phyloP scores from a whole-genome alignment of 768 basidiomycete genomes.

The Pleurotus djamor region DNA sequence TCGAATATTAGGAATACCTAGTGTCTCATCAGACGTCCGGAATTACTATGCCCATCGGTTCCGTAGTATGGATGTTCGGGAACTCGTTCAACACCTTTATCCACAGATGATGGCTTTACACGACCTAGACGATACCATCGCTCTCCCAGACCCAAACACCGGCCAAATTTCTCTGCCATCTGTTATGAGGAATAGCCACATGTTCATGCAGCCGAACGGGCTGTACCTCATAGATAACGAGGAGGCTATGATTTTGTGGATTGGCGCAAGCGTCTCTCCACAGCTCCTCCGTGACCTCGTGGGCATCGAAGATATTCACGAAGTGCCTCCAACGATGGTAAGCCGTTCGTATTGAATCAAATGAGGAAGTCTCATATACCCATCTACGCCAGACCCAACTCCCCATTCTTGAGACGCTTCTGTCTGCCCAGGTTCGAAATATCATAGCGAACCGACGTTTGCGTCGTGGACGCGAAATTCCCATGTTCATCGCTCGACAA shows the following conservation, averaged over 20 bases:
- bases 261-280: slow-evolving; percentile 80
- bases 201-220: slow-evolving; percentile 87
- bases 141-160: slow-evolving; percentile 59
- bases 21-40: slow-evolving; percentile 92
- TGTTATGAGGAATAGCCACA: slow-evolving; percentile 79
- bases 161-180: slow-evolving; percentile 68
- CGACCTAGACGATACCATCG: slow-evolving; percentile 69
- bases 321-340: slow-evolving; percentile 71
- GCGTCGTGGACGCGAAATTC: slow-evolving; percentile 50
- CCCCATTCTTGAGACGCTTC: slow-evolving; percentile 65
- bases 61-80: slow-evolving; percentile 64
- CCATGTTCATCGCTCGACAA: slow-evolving; percentile 81
- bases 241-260: slow-evolving; percentile 85
- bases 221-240: slow-evolving; percentile 98
- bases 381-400: slow-evolving; percentile 53
- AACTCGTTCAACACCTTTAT: slow-evolving; percentile 78
- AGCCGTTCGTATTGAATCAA: slow-evolving; percentile 15
- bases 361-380: background rate
- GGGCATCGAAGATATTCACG: slow-evolving; percentile 75
- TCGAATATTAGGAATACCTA: slow-evolving; percentile 51
- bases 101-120: slow-evolving; percentile 88
- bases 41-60: slow-evolving; percentile 82
- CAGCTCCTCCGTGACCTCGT: slow-evolving; percentile 83
- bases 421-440: slow-evolving; percentile 86
- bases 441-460: slow-evolving; percentile 69